Evolutionary conservation across 371 early-diverging fungal genomes (phyloP).

Genomic region (Mortierella sp.): DNA sequence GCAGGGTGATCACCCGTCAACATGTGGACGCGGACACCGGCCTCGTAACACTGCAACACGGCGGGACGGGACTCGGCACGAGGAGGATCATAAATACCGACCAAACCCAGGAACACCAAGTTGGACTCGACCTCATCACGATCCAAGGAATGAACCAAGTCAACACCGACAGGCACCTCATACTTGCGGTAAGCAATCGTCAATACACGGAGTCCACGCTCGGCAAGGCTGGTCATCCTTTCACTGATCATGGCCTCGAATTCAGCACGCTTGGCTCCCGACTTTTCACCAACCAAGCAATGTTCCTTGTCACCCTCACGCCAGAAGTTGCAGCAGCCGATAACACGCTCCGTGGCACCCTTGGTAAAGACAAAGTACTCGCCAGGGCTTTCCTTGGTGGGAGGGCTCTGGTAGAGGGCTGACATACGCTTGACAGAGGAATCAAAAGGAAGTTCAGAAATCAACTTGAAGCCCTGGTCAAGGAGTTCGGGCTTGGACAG

Average conservation of each 20-base stretch:
- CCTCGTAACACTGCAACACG: constrained; percentile 86
- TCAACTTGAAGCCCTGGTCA: constrained; percentile 63
- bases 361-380: constrained; percentile 61
- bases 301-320: constrained; percentile 60
- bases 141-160: constrained; percentile 60
- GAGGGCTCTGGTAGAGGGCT: constrained; percentile 22
- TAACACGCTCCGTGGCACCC: constrained; percentile 82
- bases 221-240: constrained; percentile 30
- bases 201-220: constrained; percentile 63
- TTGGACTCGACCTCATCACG: constrained; percentile 77
- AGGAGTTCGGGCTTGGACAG: constrained; percentile 66
- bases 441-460: constrained; percentile 75
- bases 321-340: constrained; percentile 66
- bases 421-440: constrained; percentile 86
- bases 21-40: constrained; percentile 95
- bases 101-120: constrained; percentile 89
- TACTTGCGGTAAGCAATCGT: constrained; percentile 71
- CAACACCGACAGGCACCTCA: constrained; percentile 48
- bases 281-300: constrained; percentile 28
- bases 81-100: constrained; percentile 95
- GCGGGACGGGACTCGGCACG: constrained; percentile 80
- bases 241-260: constrained; percentile 54
- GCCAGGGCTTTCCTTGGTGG: neutral
- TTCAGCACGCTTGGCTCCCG: constrained; percentile 37
- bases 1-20: constrained; percentile 95